These are phyloP conservation scores for Knoxia roxburghii DNA, from an alignment of 257 asterid species.

Conservation along the genomic window DNA sequence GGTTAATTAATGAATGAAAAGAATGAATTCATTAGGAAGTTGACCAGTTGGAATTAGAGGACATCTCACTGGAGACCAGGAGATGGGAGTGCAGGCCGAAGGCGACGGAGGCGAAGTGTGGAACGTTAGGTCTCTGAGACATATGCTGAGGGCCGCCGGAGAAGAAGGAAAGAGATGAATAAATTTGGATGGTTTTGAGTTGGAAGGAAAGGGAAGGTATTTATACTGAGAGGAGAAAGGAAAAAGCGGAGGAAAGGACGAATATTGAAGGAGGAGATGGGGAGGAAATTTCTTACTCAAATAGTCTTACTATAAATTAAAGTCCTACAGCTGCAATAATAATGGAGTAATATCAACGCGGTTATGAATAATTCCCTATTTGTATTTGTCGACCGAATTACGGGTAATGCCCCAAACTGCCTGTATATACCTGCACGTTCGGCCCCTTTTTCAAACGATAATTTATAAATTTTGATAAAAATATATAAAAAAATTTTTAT, in stretches of 20 bases:
- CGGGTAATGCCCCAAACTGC: no score
- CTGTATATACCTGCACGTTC: no score
- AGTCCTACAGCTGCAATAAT: no score
- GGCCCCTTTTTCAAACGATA: no score
- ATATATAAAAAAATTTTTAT: no score
- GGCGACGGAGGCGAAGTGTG: constrained; percentile 75
- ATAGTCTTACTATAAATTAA: no score
- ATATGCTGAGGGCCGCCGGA: constrained; percentile 29
- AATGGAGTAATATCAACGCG: background rate
- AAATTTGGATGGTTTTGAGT: constrained; percentile 6
- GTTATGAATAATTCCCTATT: no score
- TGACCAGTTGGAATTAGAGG: constrained; percentile 61
- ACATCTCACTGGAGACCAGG: constrained; percentile 96
- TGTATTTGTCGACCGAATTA: no score
- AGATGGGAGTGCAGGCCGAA: constrained; percentile 80
- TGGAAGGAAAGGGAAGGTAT: constrained; percentile 7
- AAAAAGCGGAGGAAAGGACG: background rate
- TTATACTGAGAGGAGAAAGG: constrained; percentile 4
- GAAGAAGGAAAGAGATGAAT: background rate
- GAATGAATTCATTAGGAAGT: background rate
- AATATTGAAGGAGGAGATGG: background rate
- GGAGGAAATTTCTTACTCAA: background rate
- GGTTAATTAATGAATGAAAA: no score
- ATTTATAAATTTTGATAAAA: no score
- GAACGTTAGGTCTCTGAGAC: constrained; percentile 85